Conservation (phyloP, 2,329 filamentous ascomycete species). For the Penicillium sp. region DNA sequence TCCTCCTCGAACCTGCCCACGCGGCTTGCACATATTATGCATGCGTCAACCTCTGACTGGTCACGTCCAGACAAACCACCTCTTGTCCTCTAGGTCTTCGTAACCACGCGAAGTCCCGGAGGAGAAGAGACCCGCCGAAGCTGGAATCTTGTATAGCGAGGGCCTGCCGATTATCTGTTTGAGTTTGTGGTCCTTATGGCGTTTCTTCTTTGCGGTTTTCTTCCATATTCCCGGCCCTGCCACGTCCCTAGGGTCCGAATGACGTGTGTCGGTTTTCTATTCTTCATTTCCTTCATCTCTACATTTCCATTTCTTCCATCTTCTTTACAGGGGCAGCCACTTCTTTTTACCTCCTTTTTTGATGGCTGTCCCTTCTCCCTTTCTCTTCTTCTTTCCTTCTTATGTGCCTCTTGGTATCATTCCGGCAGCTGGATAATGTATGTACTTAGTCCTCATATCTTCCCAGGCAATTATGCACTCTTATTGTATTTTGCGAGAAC, state of each 20-base stretch:
- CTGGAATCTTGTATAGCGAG: constrained; percentile 37
- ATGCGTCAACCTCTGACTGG: constrained; percentile 20
- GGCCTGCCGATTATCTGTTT: constrained; percentile 30
- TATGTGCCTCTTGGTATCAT: constrained; percentile 33
- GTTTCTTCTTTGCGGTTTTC: constrained; percentile 36
- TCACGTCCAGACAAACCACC: constrained; percentile 9
- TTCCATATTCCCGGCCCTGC: constrained; percentile 40
- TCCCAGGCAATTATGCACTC: constrained; percentile 22
- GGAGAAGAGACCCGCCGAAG: constrained; percentile 17
- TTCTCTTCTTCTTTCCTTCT: constrained; percentile 26
- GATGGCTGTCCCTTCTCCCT: constrained; percentile 11
- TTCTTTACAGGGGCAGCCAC: constrained; percentile 23
- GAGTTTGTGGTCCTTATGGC: constrained; percentile 28
- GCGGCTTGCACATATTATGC: constrained; percentile 40
- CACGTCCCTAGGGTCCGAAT: constrained; percentile 47
- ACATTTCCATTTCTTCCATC: constrained; percentile 27
- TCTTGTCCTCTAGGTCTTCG: background rate
- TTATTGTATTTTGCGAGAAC: constrained; percentile 4
- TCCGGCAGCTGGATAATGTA: constrained; percentile 44
- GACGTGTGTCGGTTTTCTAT: constrained; percentile 22
- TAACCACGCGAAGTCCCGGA: background rate
- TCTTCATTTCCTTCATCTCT: constrained; percentile 11
- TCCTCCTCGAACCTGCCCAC: constrained; percentile 19
- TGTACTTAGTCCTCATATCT: constrained; percentile 40
- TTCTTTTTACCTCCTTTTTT: constrained; percentile 22